These are phyloP conservation scores for Arctostaphylos glauca DNA, from an alignment of 148 eudicot species.

Conservation along the genomic window DNA sequence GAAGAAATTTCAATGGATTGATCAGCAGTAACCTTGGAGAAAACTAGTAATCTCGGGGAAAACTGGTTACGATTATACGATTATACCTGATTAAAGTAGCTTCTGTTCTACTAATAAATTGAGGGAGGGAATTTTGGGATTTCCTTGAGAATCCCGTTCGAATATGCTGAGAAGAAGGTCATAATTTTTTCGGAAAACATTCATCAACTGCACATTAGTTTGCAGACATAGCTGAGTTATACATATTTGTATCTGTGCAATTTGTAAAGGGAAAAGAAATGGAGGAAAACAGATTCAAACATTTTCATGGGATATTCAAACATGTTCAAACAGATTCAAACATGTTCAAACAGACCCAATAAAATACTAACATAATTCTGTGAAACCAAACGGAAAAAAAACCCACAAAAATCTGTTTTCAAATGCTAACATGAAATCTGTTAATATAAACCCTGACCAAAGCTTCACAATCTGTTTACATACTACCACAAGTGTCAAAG, in stretches of 20 bases:
- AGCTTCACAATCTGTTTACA: no score
- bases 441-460: no score
- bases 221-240: neutral
- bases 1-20: conserved; percentile 1
- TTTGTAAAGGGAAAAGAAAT: neutral
- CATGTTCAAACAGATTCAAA: no score
- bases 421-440: no score
- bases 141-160: neutral
- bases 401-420: no score
- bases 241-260: neutral
- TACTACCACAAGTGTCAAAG: no score
- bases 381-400: no score
- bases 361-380: no score
- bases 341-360: no score
- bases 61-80: neutral
- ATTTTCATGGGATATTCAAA: neutral
- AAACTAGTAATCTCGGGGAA: neutral
- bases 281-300: neutral
- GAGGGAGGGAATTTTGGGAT: neutral
- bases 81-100: conserved; percentile 1
- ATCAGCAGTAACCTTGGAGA: neutral
- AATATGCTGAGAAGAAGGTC: conserved; percentile 68
- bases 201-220: conserved; percentile 55
- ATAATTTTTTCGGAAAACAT: conserved; percentile 73
- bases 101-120: conserved; percentile 4